Conservation (phyloP, 176 grass and related monocot species). For the Pontederia crassipes region DNA sequence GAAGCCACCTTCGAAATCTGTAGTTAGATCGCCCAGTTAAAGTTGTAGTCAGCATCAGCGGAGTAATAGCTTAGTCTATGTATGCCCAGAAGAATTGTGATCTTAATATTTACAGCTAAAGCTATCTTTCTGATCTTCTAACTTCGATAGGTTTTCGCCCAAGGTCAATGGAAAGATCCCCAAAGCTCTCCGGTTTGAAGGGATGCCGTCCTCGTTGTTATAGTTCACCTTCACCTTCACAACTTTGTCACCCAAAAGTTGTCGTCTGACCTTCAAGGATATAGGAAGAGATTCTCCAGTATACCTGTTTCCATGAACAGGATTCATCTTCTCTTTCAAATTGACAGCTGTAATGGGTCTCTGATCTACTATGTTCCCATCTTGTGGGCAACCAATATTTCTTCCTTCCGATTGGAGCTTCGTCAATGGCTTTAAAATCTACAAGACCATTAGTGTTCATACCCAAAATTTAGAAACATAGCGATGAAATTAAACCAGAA, state of each 20-base stretch:
- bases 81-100: constrained; percentile 18
- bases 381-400: neutral
- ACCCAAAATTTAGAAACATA: neutral
- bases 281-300: neutral
- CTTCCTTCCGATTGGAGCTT: constrained; percentile 40
- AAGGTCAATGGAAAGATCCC: neutral
- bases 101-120: constrained; percentile 37
- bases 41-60: constrained; percentile 34
- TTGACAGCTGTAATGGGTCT: neutral
- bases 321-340: neutral
- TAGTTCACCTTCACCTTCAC: neutral
- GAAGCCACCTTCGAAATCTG: constrained; percentile 24
- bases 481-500: constrained; percentile 14
- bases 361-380: neutral
- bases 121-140: constrained; percentile 35
- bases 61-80: constrained; percentile 18
- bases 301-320: neutral
- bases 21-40: constrained; percentile 42
- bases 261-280: neutral
- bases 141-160: constrained; percentile 33
- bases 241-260: neutral
- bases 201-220: neutral
- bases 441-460: neutral
- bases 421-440: constrained; percentile 76
- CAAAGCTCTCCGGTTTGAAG: neutral